A percentile compares a stretch with the other conserved stretches of the same genome.
Conservation (phyloP, 2,329 filamentous ascomycete genomes). For the Trichoderma semiorbis region DNA sequence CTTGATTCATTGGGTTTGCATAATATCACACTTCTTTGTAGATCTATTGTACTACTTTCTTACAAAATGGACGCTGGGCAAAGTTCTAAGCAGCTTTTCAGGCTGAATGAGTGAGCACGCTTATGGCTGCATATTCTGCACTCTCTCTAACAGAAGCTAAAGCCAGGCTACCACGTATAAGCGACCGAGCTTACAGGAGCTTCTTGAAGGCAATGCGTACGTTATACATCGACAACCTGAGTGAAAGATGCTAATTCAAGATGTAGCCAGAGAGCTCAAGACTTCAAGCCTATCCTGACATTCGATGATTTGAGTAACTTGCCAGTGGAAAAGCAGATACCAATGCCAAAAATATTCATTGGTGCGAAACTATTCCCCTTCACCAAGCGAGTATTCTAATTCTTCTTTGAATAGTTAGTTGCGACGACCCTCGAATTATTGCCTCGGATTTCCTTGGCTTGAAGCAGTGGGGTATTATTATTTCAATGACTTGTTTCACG, state of each 20-base stretch:
- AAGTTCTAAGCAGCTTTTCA: background rate
- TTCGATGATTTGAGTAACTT: background rate
- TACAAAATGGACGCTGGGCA: background rate
- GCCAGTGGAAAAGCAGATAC: background rate
- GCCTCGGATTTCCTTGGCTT: background rate
- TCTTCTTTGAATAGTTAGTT: background rate
- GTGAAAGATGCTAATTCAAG: background rate
- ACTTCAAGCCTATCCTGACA: background rate
- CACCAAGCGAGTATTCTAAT: background rate
- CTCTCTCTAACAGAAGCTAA: background rate
- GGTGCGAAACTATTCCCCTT: background rate
- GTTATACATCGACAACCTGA: background rate
- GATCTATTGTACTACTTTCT: background rate
- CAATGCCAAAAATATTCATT: conserved; percentile 3
- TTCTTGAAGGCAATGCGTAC: background rate
- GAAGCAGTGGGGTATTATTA: background rate
- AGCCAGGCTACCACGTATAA: background rate
- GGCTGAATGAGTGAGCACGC: background rate
- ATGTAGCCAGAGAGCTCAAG: background rate
- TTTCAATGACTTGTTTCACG: too few relatives aligned
- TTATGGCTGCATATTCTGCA: background rate
- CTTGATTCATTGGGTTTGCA: too few relatives aligned
- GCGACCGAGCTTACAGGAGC: background rate
- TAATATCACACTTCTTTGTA: background rate
- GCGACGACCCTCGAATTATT: background rate